Evolutionary conservation across 2,329 filamentous ascomycete species (phyloP), one percentile per base, ranked within the genome.

Genomic region (Exophiala xenobiotica): DNA sequence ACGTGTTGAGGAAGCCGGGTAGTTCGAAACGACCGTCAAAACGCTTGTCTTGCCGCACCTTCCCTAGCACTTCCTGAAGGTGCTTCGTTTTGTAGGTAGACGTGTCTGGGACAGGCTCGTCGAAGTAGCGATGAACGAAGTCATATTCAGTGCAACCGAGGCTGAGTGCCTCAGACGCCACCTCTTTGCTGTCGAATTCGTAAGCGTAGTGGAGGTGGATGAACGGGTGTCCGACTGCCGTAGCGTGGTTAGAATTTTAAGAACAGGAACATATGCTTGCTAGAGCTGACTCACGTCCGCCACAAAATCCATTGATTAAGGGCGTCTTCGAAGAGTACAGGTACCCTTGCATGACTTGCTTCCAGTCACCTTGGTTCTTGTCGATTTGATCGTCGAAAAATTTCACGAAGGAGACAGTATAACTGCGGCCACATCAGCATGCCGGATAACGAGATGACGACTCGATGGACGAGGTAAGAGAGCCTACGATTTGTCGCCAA

Each of bases 141-240:
- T 20, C 51, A 44, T 49, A 49, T 23, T 53, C 51, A n/a, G 51
- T 53, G 31, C 51, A 44, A 5, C 42, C 45, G 8, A 53, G 33
- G 22, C 45, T 49, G 19, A 53, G 19, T 2, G 51, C 45, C 23
- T 53, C 37, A 6, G 51, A 18, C 12, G 26, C 45, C 6, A 53
- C 51, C 29, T 53, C 45, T n/a, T n/a, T 14, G 19, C 19, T 44
- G 2, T 24, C n/a, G 22, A 37, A 49, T 18, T 53, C 51, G 18
- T 53, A 53, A 3, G 16, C 51, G 26, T 54, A 54, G 3, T 40
- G 40, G 8, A 54, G 51, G 22, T 54, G 51, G 14, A 54, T 54
- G 35, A 88, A 64, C 88, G 92, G 50, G 71, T 78, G 63, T 19
- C 12, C 49, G 41, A 46, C 49, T 56, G 35, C 16, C 31, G n/a